Evolutionary conservation across 768 basidiomycete genomes (phyloP).

Genomic region (Pleurotus sapidus): DNA sequence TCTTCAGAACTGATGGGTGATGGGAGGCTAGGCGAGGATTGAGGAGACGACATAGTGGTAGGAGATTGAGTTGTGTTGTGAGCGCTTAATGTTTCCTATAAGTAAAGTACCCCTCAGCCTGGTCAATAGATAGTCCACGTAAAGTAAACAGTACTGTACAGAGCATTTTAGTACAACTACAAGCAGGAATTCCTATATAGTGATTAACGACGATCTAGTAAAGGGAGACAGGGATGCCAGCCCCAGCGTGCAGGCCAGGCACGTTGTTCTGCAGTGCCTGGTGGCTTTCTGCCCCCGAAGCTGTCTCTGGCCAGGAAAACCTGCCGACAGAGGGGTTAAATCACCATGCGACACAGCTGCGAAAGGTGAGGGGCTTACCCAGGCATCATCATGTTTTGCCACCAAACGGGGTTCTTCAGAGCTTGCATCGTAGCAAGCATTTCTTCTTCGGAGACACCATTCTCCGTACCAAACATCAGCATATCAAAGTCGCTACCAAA

Average conservation of each 20-base stretch:
- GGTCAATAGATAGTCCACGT: too few relatives aligned
- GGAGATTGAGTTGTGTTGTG: too few relatives aligned
- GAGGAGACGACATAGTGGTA: too few relatives aligned
- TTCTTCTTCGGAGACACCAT: constrained; percentile 45
- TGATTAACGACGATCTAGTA: not conserved
- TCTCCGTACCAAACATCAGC: constrained; percentile 22
- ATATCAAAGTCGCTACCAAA: constrained; percentile 38
- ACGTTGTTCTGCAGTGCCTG: not conserved
- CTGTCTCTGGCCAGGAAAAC: constrained; percentile 10
- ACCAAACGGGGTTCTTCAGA: constrained; percentile 69
- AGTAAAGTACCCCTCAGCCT: too few relatives aligned
- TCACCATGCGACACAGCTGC: not conserved
- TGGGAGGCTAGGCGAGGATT: too few relatives aligned
- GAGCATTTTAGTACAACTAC: too few relatives aligned
- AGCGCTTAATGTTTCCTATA: too few relatives aligned
- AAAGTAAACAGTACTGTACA: too few relatives aligned
- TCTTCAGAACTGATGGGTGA: too few relatives aligned
- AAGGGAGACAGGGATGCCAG: not conserved
- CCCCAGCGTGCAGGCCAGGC: not conserved
- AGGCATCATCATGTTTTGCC: constrained; percentile 85
- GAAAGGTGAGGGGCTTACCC: constrained; percentile 39
- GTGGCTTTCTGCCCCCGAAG: not conserved
- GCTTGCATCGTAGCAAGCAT: constrained; percentile 72
- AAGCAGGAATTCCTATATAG: too few relatives aligned
- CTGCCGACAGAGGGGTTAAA: constrained; percentile 4